phyloP scores from a whole-genome alignment of 352 stramenopile species.

The Blastocystis sp. region DNA sequence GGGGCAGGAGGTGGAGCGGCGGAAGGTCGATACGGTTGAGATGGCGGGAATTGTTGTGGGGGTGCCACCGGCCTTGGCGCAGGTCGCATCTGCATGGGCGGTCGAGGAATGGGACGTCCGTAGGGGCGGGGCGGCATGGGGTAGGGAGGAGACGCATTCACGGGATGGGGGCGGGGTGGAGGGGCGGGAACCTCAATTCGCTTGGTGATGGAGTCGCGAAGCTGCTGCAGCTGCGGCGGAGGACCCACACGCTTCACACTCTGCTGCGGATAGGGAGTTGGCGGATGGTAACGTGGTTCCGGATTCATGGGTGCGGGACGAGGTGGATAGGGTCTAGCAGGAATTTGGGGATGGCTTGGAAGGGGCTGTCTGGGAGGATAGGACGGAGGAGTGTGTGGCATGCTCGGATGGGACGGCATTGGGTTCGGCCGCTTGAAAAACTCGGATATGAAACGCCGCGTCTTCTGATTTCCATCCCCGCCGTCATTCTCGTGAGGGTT shows the following conservation, averaged over 20 bases:
- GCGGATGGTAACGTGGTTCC: too few species aligned
- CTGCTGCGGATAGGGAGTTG: neutral
- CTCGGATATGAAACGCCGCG: neutral
- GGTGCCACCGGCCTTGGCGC: too few species aligned
- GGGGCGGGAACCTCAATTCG: neutral
- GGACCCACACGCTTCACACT: neutral
- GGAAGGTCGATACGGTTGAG: too few species aligned
- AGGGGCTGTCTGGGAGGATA: too few species aligned
- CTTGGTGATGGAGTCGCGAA: neutral
- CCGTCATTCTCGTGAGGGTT: neutral
- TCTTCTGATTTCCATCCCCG: neutral
- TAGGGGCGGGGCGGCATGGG: too few species aligned
- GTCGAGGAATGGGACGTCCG: too few species aligned
- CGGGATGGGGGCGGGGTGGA: neutral
- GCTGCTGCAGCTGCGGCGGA: neutral
- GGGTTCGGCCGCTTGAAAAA: neutral
- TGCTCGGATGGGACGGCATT: too few species aligned
- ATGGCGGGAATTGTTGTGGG: too few species aligned
- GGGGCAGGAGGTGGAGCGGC: too few species aligned
- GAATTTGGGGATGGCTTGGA: neutral
- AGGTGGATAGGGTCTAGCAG: neutral
- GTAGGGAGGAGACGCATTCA: neutral
- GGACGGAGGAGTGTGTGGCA: too few species aligned
- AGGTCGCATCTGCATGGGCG: too few species aligned
- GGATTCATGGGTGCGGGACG: too few species aligned